A percentile compares a stretch with the other conserved stretches of the same genome.
Conservation (phyloP, 495 filamentous ascomycete genomes). For the Hamigera avellanea region DNA sequence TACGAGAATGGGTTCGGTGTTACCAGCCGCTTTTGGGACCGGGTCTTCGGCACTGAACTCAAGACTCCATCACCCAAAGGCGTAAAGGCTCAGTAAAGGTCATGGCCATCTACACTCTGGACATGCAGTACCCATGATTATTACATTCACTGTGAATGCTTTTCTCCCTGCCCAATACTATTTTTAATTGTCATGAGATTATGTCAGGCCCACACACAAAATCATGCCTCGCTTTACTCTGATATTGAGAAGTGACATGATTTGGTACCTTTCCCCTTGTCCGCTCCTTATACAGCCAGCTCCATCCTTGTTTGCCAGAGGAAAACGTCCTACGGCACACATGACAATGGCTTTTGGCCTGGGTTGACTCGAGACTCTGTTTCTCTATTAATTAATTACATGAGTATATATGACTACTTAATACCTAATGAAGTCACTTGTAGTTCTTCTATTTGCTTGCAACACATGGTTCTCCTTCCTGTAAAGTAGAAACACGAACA, state of each 20-base stretch:
- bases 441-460: conserved; percentile 1
- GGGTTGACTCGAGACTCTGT: not conserved
- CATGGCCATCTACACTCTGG: not conserved
- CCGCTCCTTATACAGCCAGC: too few species aligned
- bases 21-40: conserved; percentile 96
- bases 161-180: too few species aligned
- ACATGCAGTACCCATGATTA: not conserved
- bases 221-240: too few species aligned
- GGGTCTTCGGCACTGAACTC: conserved; percentile 81
- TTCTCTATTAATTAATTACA: not conserved
- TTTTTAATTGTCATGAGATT: too few species aligned
- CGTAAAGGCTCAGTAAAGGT: conserved; percentile 44
- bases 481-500: too few species aligned
- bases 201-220: too few species aligned
- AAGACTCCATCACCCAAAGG: conserved; percentile 28
- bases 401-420: conserved; percentile 16
- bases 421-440: conserved; percentile 21
- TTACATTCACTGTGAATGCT: too few species aligned
- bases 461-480: too few species aligned
- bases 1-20: conserved; percentile 98
- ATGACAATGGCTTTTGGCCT: not conserved
- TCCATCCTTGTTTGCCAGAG: too few species aligned
- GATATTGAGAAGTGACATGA: too few species aligned
- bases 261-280: too few species aligned
- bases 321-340: too few species aligned